A percentile compares a stretch with the other conserved stretches of the same genome.
Evolutionary conservation across 208 protist species (phyloP).

Genomic region (Strigomonas oncopelti): DNA sequence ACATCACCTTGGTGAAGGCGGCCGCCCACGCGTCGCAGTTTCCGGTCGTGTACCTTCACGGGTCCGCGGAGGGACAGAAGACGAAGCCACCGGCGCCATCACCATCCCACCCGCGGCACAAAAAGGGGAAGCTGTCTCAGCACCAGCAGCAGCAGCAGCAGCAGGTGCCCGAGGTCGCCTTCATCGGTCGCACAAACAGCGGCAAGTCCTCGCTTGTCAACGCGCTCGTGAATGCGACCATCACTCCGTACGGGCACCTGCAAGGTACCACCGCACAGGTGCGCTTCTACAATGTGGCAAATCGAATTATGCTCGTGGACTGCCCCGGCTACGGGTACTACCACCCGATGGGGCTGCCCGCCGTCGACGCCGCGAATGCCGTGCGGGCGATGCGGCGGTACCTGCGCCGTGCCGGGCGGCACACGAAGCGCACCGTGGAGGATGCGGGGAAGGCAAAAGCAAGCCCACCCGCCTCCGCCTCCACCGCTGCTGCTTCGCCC

Average conservation of each 20-base stretch:
- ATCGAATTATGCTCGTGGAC: slow-evolving; percentile 71
- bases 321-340: slow-evolving; percentile 87
- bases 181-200: slow-evolving; percentile 81
- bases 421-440: not conserved
- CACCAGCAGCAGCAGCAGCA: slow-evolving; percentile 8
- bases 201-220: slow-evolving; percentile 88
- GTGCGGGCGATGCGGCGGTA: slow-evolving; percentile 71
- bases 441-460: not conserved
- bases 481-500: not conserved
- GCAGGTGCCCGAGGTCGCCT: slow-evolving; percentile 72
- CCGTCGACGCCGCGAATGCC: slow-evolving; percentile 67
- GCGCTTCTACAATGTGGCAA: slow-evolving; percentile 76
- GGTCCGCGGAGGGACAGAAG: not conserved
- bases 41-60: slow-evolving; percentile 20
- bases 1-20: slow-evolving; percentile 38
- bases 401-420: slow-evolving; percentile 15
- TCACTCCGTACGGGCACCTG: slow-evolving; percentile 80
- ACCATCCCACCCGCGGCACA: not conserved
- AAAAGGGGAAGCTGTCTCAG: not conserved
- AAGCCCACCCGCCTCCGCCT: not conserved
- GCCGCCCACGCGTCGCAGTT: slow-evolving; percentile 72
- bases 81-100: not conserved
- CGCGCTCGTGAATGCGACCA: slow-evolving; percentile 75
- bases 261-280: slow-evolving; percentile 77
- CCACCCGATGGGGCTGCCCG: slow-evolving; percentile 57